Evolutionary conservation across 1,284 basidiomycete genomes (phyloP).

Genomic region (Pseudozyma thailandica): DNA sequence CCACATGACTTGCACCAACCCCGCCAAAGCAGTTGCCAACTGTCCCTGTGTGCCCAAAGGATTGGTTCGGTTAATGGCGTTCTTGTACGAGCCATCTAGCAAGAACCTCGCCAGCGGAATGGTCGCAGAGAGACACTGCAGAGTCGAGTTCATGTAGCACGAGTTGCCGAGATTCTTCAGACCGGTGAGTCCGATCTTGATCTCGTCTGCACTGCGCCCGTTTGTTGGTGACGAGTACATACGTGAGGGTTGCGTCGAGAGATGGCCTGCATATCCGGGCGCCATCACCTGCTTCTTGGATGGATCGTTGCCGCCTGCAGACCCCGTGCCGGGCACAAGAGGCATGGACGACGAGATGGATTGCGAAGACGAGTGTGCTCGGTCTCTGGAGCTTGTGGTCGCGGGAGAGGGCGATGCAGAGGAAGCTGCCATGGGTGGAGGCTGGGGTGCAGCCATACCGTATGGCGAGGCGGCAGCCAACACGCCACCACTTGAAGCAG

Average conservation of each 20-base stretch:
- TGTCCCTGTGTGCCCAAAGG: conserved; percentile 87
- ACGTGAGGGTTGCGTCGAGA: conserved; percentile 30
- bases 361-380: conserved; percentile 6
- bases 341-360: neutral
- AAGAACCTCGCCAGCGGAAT: conserved; percentile 62
- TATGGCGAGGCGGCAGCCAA: conserved; percentile 26
- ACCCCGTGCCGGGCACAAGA: conserved; percentile 24
- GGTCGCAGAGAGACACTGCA: conserved; percentile 66
- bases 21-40: conserved; percentile 84
- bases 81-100: conserved; percentile 79
- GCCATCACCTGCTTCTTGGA: conserved; percentile 47
- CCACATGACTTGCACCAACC: conserved; percentile 87
- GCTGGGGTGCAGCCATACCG: conserved; percentile 40
- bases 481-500: conserved; percentile 2
- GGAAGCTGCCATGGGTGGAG: conserved; percentile 46
- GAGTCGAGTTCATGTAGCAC: conserved; percentile 68
- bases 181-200: conserved; percentile 64
- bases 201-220: conserved; percentile 42
- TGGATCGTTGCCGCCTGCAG: conserved; percentile 38
- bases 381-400: conserved; percentile 13
- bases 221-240: conserved; percentile 37
- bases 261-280: conserved; percentile 40
- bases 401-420: conserved; percentile 25
- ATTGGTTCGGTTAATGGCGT: conserved; percentile 87
- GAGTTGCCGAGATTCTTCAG: conserved; percentile 67